Conservation (phyloP, 257 asterid species). For the Coffea canephora region DNA sequence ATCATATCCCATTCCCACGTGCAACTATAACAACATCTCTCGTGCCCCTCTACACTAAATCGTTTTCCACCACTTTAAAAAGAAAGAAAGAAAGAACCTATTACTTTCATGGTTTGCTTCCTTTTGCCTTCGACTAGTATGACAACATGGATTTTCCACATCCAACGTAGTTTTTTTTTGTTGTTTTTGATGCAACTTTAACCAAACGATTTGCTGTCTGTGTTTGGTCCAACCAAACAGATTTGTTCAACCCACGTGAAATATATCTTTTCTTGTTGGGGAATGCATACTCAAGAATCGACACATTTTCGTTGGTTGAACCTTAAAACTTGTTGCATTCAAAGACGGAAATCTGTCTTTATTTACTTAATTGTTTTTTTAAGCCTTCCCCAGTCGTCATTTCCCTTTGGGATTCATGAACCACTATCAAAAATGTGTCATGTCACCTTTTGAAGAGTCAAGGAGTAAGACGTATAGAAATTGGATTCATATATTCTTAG, state of each 20-base stretch:
- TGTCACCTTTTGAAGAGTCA: neutral
- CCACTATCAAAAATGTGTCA: neutral
- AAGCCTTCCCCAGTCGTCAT: neutral
- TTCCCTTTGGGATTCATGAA: neutral
- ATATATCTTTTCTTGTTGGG: neutral
- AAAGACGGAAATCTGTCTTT: neutral
- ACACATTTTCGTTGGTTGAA: neutral
- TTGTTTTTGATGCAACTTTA: neutral
- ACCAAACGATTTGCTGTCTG: neutral
- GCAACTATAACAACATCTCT: neutral
- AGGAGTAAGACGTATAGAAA: neutral
- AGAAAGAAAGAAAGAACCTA: neutral
- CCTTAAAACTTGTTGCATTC: neutral
- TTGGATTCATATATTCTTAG: neutral
- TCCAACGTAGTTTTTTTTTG: neutral
- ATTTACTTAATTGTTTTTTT: neutral
- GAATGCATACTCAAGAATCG: neutral
- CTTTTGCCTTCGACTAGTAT: neutral
- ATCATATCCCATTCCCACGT: no score
- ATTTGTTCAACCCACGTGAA: conserved; percentile 6
- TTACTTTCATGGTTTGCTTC: neutral
- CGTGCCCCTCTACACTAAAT: neutral
- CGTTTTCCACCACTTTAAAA: neutral
- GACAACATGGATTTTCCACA: neutral
- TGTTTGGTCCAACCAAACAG: neutral